Conservation (phyloP, 129 eudicot genomes). For the Ambrosia trifida region DNA sequence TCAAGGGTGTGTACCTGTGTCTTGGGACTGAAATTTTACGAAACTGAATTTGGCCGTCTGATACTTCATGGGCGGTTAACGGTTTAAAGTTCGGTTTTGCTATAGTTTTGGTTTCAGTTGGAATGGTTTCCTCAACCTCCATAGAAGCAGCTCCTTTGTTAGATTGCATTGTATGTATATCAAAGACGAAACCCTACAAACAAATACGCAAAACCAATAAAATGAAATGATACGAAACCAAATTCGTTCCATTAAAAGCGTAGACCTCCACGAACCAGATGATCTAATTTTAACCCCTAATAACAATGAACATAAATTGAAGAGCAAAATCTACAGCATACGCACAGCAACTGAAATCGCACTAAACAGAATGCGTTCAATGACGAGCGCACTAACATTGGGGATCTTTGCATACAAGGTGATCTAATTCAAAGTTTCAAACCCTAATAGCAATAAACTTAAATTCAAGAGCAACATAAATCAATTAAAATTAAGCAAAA, state of each 20-base stretch:
- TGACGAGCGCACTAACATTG: neutral
- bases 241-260: neutral
- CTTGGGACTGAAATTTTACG: constrained; percentile 67
- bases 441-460: neutral
- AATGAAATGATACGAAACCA: neutral
- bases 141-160: constrained; percentile 37
- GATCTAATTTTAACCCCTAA: neutral
- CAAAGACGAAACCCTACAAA: neutral
- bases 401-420: neutral
- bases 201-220: neutral
- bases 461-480: too few relatives aligned
- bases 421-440: neutral
- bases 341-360: too few relatives aligned
- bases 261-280: neutral
- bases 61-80: constrained; percentile 52
- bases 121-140: constrained; percentile 45
- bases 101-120: constrained; percentile 29
- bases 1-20: constrained; percentile 65
- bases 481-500: too few relatives aligned
- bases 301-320: neutral
- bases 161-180: constrained; percentile 33
- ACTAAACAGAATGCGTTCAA: neutral
- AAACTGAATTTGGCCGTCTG: constrained; percentile 63
- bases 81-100: constrained; percentile 55
- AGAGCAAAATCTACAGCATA: too few relatives aligned